These are phyloP conservation scores for Grifola frondosa DNA, from an alignment of 1,284 basidiomycete species.

Conservation along the genomic window DNA sequence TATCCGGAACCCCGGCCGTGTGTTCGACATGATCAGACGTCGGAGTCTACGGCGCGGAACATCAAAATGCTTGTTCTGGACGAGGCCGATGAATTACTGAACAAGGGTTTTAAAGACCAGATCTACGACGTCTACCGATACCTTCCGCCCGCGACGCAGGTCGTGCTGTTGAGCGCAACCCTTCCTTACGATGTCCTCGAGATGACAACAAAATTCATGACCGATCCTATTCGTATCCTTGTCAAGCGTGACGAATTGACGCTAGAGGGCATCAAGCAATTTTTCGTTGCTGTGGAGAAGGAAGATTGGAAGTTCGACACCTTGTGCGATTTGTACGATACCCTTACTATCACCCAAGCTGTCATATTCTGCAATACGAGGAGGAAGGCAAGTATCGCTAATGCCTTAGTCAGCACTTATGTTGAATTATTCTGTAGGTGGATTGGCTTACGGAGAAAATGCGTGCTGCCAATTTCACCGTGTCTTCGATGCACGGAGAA, in stretches of 20 bases:
- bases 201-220: constrained; percentile 99
- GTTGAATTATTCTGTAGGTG: constrained; percentile 52
- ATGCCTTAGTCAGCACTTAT: not conserved
- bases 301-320: constrained; percentile 99
- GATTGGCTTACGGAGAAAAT: constrained; percentile 99
- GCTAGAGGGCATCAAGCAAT: constrained; percentile 99
- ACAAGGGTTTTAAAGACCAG: constrained; percentile 99
- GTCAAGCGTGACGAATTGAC: constrained; percentile 99
- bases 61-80: constrained; percentile 99
- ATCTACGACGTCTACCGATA: constrained; percentile 99
- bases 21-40: constrained; percentile 99
- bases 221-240: constrained; percentile 96
- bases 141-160: constrained; percentile 97
- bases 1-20: constrained; percentile 96
- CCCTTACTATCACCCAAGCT: constrained; percentile 98
- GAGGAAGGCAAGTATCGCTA: constrained; percentile 69
- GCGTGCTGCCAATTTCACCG: constrained; percentile 95
- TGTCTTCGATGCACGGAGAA: constrained; percentile 97
- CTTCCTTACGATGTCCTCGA: constrained; percentile 97
- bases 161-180: constrained; percentile 94
- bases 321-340: constrained; percentile 97
- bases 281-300: constrained; percentile 99
- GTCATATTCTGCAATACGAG: constrained; percentile 99
- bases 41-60: constrained; percentile 90
- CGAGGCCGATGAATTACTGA: constrained; percentile 96